Base-by-base conservation (phyloP, 805 yeast species). In the Candida ulmi region DNA sequence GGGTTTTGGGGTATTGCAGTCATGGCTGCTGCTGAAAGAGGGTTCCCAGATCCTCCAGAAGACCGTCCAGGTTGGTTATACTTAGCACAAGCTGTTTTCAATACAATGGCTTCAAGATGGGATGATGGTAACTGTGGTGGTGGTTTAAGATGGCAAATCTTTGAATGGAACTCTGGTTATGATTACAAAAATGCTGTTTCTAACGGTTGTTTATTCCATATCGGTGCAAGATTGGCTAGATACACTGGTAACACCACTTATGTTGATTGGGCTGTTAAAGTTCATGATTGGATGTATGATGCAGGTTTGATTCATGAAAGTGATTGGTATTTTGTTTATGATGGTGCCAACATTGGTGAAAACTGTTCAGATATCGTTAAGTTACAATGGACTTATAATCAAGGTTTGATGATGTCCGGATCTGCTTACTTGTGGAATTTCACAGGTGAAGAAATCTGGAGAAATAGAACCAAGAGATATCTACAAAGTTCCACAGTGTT, bases 101-200 rank as follows among this genome's bases (percentile, higher is more conserved):
- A 86, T 60, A 84, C 93, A 37, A 86, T 88, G 91, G 72, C 78
- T 42, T 58, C 71, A 5, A 71, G 95, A 52, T 87, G 96, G 96
- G 95, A 87, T 52, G 46, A 63, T 13, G 62, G 47, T 3, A 44
- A 65, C 51, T 80, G 87, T 58, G 69, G 62, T 32, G 96, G 96
- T 37, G 96, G 96, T 2, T 68, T 87, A 41, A 75, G 96, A 63
- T 87, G 96, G 96, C 96, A 87, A 67, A 88, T 87, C 48, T 88
- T 83, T 64, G 72, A 82, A 38, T 87, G 88, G 88, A 88, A 88
- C 60, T 69, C 85, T 8, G 96, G 96, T 44, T 87, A 86, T 60
- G 79, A 83, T 59, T 87, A 87, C 63, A 87, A 87, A 60, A 88
- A 88, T 64, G 65, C 90, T n/a, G 84, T 87, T 48, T 74, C 93